Conservation (phyloP, 768 basidiomycete species). For the Thelephora ganbajun region DNA sequence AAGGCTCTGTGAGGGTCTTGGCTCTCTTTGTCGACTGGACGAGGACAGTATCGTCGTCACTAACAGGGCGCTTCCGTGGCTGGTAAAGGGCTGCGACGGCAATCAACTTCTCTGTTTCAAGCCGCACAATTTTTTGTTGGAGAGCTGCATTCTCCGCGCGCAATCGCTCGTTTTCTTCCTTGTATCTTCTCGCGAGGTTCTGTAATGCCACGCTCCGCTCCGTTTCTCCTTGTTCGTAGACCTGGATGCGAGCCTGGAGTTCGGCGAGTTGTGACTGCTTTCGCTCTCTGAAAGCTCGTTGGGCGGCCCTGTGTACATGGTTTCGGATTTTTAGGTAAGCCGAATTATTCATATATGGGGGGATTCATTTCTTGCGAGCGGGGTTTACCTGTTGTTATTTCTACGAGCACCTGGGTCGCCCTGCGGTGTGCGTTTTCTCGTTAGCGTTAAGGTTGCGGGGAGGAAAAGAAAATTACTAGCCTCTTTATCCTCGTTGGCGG, state of each 20-base stretch:
- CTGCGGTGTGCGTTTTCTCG: neutral
- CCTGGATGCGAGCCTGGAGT: slow-evolving; percentile 71
- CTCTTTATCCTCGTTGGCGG: slow-evolving; percentile 29
- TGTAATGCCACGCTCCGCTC: slow-evolving; percentile 79
- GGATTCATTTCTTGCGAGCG: slow-evolving; percentile 52
- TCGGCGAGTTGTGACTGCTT: slow-evolving; percentile 83
- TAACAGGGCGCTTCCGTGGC: slow-evolving; percentile 48
- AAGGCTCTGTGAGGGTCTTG: slow-evolving; percentile 15
- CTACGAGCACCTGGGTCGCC: slow-evolving; percentile 16
- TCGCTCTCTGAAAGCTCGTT: slow-evolving; percentile 81
- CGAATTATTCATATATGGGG: neutral
- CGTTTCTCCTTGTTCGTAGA: slow-evolving; percentile 84
- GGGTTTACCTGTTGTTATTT: slow-evolving; percentile 44
- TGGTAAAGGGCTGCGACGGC: slow-evolving; percentile 22
- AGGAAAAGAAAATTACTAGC: slow-evolving; percentile 14
- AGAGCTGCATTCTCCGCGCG: slow-evolving; percentile 52
- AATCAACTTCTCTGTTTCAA: slow-evolving; percentile 13
- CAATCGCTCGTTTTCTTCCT: slow-evolving; percentile 74
- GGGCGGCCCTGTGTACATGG: slow-evolving; percentile 47
- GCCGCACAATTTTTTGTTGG: slow-evolving; percentile 24
- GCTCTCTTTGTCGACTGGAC: slow-evolving; percentile 24
- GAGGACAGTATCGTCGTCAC: slow-evolving; percentile 20
- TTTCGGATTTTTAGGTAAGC: neutral
- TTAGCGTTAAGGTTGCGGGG: neutral
- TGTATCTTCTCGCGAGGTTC: slow-evolving; percentile 67